These are phyloP conservation scores for Priceomyces haplophilus DNA, from an alignment of 805 yeast species.

Conservation along the genomic window DNA sequence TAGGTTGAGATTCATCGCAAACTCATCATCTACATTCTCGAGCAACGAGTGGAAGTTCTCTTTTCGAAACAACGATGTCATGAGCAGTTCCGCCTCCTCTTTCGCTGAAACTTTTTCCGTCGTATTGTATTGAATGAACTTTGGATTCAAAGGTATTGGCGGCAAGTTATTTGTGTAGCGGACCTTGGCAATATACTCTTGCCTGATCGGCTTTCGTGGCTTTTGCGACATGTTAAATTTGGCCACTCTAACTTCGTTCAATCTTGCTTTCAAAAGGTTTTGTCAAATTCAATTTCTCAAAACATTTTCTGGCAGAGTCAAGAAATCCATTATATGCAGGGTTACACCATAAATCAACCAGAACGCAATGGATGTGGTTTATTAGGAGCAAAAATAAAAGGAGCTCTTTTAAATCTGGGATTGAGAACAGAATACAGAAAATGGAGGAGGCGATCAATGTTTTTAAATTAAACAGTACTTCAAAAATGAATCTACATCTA, in stretches of 20 bases:
- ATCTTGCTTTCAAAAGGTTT: too few species aligned
- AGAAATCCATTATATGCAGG: too few species aligned
- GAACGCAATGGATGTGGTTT: too few species aligned
- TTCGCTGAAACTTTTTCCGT: constrained; percentile 35
- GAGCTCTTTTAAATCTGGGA: too few species aligned
- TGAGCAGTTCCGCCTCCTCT: constrained; percentile 45
- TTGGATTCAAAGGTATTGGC: constrained; percentile 91
- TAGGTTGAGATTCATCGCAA: constrained; percentile 78
- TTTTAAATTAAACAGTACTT: too few species aligned
- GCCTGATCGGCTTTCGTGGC: constrained; percentile 46
- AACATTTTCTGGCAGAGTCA: too few species aligned
- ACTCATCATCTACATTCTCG: constrained; percentile 51
- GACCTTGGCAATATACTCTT: constrained; percentile 76
- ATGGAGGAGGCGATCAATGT: too few species aligned
- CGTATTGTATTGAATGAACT: constrained; percentile 57
- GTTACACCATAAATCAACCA: too few species aligned
- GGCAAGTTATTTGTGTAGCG: constrained; percentile 86
- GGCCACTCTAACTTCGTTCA: not conserved
- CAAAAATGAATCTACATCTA: too few species aligned
- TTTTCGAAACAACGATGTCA: constrained; percentile 70
- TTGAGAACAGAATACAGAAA: too few species aligned
- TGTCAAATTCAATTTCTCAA: too few species aligned
- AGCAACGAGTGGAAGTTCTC: constrained; percentile 67
- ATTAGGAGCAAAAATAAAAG: too few species aligned
- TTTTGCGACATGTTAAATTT: constrained; percentile 24